Evolutionary conservation across 805 yeast genomes (phyloP).

Genomic region (Grigorovia humatica): DNA sequence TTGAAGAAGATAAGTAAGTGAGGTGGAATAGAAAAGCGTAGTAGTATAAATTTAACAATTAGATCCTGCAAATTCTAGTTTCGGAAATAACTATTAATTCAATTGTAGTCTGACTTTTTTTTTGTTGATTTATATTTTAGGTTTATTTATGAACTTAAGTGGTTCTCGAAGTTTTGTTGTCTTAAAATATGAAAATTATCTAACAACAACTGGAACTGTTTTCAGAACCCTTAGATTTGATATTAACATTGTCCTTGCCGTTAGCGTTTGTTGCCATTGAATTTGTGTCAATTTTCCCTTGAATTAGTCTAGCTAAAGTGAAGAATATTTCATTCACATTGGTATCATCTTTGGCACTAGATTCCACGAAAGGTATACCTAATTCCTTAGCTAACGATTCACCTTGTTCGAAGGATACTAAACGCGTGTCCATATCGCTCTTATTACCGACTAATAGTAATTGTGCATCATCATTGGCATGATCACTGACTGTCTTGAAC

Average conservation of each 20-base stretch:
- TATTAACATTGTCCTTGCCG: conserved; percentile 30
- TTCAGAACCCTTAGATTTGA: conserved; percentile 30
- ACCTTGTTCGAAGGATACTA: conserved; percentile 84
- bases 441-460: conserved; percentile 92
- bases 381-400: conserved; percentile 77
- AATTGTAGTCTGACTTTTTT: too few species aligned
- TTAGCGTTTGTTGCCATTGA: conserved; percentile 35
- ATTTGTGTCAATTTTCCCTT: conserved; percentile 55
- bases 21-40: neutral
- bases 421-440: conserved; percentile 82
- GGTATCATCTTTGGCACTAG: conserved; percentile 87
- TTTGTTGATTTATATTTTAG: too few species aligned
- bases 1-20: too few species aligned
- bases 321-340: conserved; percentile 89
- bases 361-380: conserved; percentile 86
- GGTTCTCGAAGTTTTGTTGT: neutral
- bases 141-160: too few species aligned
- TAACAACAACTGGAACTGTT: conserved; percentile 52
- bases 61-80: neutral
- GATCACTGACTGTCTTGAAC: conserved; percentile 93
- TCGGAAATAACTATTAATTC: too few species aligned
- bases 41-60: neutral
- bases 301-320: conserved; percentile 76
- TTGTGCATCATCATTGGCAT: conserved; percentile 94
- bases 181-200: neutral